Evolutionary conservation across 1,139 yeast genomes (phyloP).

Genomic region (Zhuliangozyma blackwelliae): DNA sequence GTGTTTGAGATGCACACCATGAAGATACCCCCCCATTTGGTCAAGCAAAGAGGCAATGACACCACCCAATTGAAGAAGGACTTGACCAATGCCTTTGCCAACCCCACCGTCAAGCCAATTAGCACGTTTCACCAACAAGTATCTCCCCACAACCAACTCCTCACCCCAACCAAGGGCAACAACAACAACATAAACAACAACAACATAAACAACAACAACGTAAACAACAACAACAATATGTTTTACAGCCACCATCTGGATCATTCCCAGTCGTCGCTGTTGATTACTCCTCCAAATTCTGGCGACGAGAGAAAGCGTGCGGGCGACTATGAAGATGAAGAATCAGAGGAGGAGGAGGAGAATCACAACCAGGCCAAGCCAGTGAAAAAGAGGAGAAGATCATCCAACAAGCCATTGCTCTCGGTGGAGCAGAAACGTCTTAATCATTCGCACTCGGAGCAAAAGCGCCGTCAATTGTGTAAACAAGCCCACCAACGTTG

Average conservation of each 20-base stretch:
- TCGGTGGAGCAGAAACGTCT: constrained; percentile 64
- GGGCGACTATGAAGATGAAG: constrained; percentile 11
- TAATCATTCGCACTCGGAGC: constrained; percentile 74
- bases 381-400: constrained; percentile 26
- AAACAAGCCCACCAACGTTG: constrained; percentile 59
- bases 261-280: constrained; percentile 15
- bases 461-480: constrained; percentile 67
- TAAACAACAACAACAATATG: too few relatives aligned
- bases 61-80: constrained; percentile 21
- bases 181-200: too few relatives aligned
- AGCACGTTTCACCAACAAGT: background rate
- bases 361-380: constrained; percentile 8
- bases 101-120: constrained; percentile 15
- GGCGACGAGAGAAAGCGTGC: constrained; percentile 11
- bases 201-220: too few relatives aligned
- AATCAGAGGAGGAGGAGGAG: constrained; percentile 11
- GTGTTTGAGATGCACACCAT: constrained; percentile 29
- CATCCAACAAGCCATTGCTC: constrained; percentile 44
- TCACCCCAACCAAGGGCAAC: constrained; percentile 29
- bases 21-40: constrained; percentile 15
- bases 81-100: constrained; percentile 34
- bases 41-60: constrained; percentile 5
- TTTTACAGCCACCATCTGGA: too few relatives aligned
- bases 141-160: constrained; percentile 18
- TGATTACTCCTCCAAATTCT: constrained; percentile 11